Conservation (phyloP, 225 moss, liverwort and hornwort genomes). For the Pseudisothecium myosuroides region DNA sequence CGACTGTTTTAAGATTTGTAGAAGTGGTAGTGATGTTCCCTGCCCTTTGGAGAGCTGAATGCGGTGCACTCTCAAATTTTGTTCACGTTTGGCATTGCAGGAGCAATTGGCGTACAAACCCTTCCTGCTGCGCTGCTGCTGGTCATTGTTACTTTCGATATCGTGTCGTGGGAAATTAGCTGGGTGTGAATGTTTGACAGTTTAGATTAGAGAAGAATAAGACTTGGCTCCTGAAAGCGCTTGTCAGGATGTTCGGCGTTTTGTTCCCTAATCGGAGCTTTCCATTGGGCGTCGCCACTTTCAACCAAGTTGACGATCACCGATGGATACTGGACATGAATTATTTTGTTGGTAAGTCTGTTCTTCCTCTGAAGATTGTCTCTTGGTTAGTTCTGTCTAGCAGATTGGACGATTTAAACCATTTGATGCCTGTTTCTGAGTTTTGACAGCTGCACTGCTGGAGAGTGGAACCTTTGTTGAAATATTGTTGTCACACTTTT, state of each 20-base stretch:
- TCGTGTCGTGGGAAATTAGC: not conserved
- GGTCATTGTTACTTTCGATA: not conserved
- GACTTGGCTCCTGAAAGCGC: not conserved
- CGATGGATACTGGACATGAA: constrained; percentile 43
- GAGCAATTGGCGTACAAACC: not conserved
- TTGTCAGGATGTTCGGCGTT: constrained; percentile 27
- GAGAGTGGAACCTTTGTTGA: not conserved
- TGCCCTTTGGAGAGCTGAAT: not conserved
- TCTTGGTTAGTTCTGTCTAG: not conserved
- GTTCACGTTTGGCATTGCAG: not conserved
- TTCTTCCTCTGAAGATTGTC: not conserved
- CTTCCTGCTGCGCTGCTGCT: not conserved
- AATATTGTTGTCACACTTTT: not conserved
- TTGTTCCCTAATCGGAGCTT: constrained; percentile 36
- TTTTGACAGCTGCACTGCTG: not conserved
- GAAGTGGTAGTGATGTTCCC: not conserved
- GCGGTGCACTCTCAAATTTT: not conserved
- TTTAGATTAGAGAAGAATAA: not conserved
- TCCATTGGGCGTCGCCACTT: constrained; percentile 25
- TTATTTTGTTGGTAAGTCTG: constrained; percentile 30
- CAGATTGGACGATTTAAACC: not conserved
- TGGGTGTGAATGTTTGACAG: not conserved
- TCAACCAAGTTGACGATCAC: constrained; percentile 42
- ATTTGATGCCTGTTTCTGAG: not conserved
- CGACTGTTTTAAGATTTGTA: not conserved